These are phyloP conservation scores for Populus hybrid DNA, from an alignment of 441 rosid species.

Conservation along the genomic window DNA sequence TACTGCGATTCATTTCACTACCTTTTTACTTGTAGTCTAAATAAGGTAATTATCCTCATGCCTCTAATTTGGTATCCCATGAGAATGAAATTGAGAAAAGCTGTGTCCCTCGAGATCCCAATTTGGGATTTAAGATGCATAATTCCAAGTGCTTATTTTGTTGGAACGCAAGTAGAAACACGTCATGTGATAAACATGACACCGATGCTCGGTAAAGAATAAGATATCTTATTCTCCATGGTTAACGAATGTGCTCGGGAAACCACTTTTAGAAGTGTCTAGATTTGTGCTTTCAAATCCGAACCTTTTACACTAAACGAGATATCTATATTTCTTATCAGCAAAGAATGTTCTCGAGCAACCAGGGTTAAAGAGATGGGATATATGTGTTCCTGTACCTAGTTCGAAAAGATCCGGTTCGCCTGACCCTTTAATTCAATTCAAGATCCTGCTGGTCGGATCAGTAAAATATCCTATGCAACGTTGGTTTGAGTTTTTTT, in stretches of 20 bases:
- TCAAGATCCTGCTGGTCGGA: too few relatives aligned
- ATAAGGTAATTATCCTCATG: background rate
- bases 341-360: too few relatives aligned
- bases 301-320: background rate
- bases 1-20: background rate
- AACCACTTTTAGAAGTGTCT: background rate
- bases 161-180: too few relatives aligned
- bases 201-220: background rate
- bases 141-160: too few relatives aligned
- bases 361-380: background rate
- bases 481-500: too few relatives aligned
- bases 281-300: background rate
- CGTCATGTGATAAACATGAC: constrained; percentile 5
- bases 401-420: too few relatives aligned
- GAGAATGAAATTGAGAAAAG: background rate
- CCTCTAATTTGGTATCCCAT: background rate
- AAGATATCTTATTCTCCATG: background rate
- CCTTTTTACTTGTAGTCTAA: background rate
- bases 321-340: background rate
- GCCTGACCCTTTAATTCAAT: too few relatives aligned
- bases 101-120: background rate
- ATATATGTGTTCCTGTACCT: too few relatives aligned
- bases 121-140: background rate
- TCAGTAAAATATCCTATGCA: too few relatives aligned
- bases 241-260: background rate